A percentile compares a stretch with the other conserved stretches of the same genome.
Conservation (phyloP, 2,329 filamentous ascomycete species). For the Nothophaeocryptopus gaeumannii region DNA sequence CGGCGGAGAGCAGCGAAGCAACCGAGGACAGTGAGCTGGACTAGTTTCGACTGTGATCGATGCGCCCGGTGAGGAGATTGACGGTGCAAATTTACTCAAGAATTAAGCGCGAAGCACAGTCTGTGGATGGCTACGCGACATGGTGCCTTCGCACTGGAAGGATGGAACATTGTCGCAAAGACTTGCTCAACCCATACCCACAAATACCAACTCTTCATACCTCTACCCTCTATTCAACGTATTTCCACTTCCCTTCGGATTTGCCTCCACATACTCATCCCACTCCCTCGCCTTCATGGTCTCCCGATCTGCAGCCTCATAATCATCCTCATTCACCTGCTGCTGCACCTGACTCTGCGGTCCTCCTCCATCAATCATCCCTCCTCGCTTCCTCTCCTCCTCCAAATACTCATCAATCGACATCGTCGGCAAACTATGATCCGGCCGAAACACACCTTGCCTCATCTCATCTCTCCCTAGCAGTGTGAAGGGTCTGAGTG, state of each 20-base stretch:
- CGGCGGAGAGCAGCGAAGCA: too few species aligned
- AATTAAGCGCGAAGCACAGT: too few species aligned
- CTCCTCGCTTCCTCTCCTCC: conserved; percentile 78
- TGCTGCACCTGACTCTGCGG: conserved; percentile 66
- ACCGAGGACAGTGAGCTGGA: too few species aligned
- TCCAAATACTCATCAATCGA: conserved; percentile 96
- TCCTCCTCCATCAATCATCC: conserved; percentile 87
- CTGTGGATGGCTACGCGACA: too few species aligned
- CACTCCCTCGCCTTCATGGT: conserved; percentile 91
- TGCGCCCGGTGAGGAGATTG: too few species aligned
- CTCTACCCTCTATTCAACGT: conserved; percentile 73
- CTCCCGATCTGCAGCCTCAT: conserved; percentile 81
- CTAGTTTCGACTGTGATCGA: too few species aligned
- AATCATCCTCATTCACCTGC: conserved; percentile 83
- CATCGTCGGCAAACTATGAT: conserved; percentile 96
- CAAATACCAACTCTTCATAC: too few species aligned
- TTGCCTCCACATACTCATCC: conserved; percentile 92
- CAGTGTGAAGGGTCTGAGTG: conserved; percentile 86
- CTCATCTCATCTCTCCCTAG: conserved; percentile 66
- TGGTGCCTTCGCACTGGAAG: too few species aligned
- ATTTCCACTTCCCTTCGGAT: conserved; percentile 80
- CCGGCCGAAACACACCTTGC: conserved; percentile 79
- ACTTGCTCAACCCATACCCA: too few species aligned
- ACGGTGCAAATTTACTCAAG: too few species aligned
- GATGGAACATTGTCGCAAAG: too few species aligned